These are phyloP conservation scores for Penicillium ochrochloron DNA, from an alignment of 495 filamentous ascomycete genomes.

Conservation along the genomic window DNA sequence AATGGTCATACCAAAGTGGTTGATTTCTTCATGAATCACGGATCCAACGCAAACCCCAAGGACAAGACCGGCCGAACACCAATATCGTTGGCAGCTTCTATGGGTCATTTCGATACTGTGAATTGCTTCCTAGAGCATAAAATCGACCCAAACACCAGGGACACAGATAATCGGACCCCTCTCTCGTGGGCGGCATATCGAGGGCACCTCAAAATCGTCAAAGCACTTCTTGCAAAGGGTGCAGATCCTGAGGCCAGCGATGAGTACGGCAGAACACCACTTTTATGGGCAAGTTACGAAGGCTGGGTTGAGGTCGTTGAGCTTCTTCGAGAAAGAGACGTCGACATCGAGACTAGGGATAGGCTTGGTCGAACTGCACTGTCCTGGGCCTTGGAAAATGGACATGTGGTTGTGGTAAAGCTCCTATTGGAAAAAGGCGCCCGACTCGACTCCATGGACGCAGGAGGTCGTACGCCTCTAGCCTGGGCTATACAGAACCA, in stretches of 20 bases:
- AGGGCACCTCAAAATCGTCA: neutral
- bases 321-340: neutral
- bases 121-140: neutral
- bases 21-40: neutral
- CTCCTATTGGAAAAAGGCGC: constrained; percentile 3
- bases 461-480: neutral
- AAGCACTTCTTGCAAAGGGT: neutral
- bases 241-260: constrained; percentile 2
- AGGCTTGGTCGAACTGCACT: neutral
- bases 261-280: neutral
- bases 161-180: neutral
- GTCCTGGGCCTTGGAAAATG: neutral
- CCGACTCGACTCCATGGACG: neutral
- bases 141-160: neutral
- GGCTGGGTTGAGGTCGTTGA: neutral
- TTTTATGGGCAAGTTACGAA: constrained; percentile 2
- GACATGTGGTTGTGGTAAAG: constrained; percentile 1
- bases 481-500: neutral
- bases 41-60: neutral
- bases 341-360: neutral
- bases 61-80: neutral
- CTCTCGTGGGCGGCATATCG: neutral
- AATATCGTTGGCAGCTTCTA: neutral
- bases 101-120: neutral
- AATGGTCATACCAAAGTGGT: neutral